Conservation (phyloP, 208 protist genomes). For the Trypanosomatidae sp. region DNA sequence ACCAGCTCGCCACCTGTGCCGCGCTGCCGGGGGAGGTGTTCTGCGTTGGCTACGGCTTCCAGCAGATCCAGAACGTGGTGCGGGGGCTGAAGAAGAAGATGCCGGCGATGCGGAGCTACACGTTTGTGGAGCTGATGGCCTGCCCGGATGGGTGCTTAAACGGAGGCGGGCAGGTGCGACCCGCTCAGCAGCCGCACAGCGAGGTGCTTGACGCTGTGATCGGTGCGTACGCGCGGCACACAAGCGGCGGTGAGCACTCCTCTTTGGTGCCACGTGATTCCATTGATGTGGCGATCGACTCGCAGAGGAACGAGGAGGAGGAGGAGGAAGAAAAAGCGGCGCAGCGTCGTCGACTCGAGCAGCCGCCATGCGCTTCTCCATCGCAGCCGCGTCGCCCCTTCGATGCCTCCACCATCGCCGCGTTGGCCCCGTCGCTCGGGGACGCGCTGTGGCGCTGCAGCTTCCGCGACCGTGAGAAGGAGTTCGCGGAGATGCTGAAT, state of each 20-base stretch:
- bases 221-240: slow-evolving; percentile 8
- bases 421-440: slow-evolving; percentile 26
- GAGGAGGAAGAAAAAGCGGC: not conserved
- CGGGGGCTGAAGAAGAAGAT: slow-evolving; percentile 88
- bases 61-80: slow-evolving; percentile 98
- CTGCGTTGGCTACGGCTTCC: slow-evolving; percentile 96
- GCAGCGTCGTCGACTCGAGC: not conserved
- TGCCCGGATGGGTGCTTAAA: slow-evolving; percentile 97
- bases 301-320: not conserved
- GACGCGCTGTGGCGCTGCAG: slow-evolving; percentile 41
- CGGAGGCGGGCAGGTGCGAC: slow-evolving; percentile 93
- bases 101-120: slow-evolving; percentile 42
- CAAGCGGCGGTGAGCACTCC: no score
- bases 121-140: slow-evolving; percentile 98
- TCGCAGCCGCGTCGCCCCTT: slow-evolving; percentile 24
- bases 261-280: no score
- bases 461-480: slow-evolving; percentile 74
- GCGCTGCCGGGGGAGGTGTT: slow-evolving; percentile 43
- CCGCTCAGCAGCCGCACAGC: slow-evolving; percentile 13
- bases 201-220: slow-evolving; percentile 19
- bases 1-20: slow-evolving; percentile 46
- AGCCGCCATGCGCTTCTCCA: no score
- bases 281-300: no score
- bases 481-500: slow-evolving; percentile 68
- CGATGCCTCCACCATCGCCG: slow-evolving; percentile 24